Evolutionary conservation across 495 filamentous ascomycete genomes (phyloP), one percentile per base, ranked within the genome.

Genomic region (Sphaerosporella brunnea): DNA sequence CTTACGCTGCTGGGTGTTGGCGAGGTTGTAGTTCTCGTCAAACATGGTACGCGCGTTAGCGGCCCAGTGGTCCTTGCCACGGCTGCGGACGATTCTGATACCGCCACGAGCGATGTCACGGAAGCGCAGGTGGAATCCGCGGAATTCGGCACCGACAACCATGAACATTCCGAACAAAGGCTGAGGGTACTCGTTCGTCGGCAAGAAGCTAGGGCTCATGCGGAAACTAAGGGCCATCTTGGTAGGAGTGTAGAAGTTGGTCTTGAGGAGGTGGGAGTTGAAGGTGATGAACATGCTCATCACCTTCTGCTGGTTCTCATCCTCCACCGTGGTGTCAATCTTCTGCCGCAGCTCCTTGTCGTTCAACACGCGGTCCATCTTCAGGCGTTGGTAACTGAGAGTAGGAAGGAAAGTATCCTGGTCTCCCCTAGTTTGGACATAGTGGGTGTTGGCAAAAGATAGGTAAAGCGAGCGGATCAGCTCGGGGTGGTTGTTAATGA

Each of bases 201-300:
- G 90, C 15, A 97, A 70, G 69, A 97, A 96, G 56, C 64, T 67
- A 3, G 90, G 88, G 56, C 94, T 79, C 43, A 96, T 68, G 45
- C 90, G 78, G 79, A 96, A 97, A 67, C 86, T 94, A 51, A 97
- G 73, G 11, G 92, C 90, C 23, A 97, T 88, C 70, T 97, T 97
- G 47, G 90, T 97, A 0, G 90, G 90, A 0, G 90, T 97, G 72
- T 93, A 97, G 69, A 94, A 97, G 69, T 97, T 97, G 51, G 90
- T 96, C 73, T 95, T 96, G 53, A 96, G 69, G 26, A 94, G 75
- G 36, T 78, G 73, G 41, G 72, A 73, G 67, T 96, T 96, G 72
- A 97, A 97, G 37, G 88, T 75, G 45, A 83, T 77, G 74, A 97
- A 95, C n/a, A 85, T 82, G 15, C 72, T 82, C 86, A 96, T 92